These are phyloP conservation scores for Zalerion maritima DNA, from an alignment of 495 filamentous ascomycete genomes.

Conservation along the genomic window DNA sequence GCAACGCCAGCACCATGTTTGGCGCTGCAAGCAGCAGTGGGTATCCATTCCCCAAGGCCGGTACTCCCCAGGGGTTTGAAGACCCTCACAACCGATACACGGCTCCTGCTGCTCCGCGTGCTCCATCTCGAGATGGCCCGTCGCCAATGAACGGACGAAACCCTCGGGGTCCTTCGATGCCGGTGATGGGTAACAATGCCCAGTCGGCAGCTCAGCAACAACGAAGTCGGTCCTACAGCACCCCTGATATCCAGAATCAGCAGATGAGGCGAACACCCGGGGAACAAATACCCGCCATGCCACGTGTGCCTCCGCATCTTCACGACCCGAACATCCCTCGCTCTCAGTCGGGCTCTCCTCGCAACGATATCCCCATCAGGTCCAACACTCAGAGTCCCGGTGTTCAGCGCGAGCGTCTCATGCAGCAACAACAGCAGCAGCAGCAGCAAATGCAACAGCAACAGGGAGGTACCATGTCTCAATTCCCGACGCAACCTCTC, in stretches of 20 bases:
- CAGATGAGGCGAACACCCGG: slow-evolving; percentile 18
- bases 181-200: slow-evolving; percentile 48
- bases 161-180: slow-evolving; percentile 66
- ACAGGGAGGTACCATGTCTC: slow-evolving; percentile 27
- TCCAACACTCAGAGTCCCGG: slow-evolving; percentile 39
- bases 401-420: slow-evolving; percentile 25
- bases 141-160: slow-evolving; percentile 48
- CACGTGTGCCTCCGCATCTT: slow-evolving; percentile 41
- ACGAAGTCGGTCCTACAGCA: slow-evolving; percentile 46
- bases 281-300: slow-evolving; percentile 36
- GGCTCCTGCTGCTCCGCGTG: slow-evolving; percentile 70
- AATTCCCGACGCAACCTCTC: slow-evolving; percentile 32
- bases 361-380: slow-evolving; percentile 33
- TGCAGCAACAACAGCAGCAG: too few relatives aligned
- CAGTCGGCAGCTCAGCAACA: slow-evolving; percentile 40
- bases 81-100: slow-evolving; percentile 71
- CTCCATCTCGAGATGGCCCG: slow-evolving; percentile 61
- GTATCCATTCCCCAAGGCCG: slow-evolving; percentile 67
- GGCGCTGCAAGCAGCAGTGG: slow-evolving; percentile 40
- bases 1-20: slow-evolving; percentile 44
- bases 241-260: slow-evolving; percentile 42
- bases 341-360: slow-evolving; percentile 37
- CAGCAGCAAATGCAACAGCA: slow-evolving; percentile 16
- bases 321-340: slow-evolving; percentile 38
- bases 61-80: slow-evolving; percentile 42